phyloP scores from a whole-genome alignment of 2,329 filamentous ascomycete species.

The Teratosphaeria pseudoeucalypti region DNA sequence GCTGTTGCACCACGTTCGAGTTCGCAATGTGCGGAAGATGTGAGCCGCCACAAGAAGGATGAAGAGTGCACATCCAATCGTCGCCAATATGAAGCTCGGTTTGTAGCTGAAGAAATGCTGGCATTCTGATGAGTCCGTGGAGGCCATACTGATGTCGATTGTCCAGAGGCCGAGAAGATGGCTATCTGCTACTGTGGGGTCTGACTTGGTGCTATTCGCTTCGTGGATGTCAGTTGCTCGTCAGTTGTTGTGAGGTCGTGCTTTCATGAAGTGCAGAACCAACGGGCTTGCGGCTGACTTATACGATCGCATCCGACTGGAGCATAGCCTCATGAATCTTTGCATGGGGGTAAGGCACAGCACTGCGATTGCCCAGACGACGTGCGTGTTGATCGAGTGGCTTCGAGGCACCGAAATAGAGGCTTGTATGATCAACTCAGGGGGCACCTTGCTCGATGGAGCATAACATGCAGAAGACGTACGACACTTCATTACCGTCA shows the following conservation, averaged over 20 bases:
- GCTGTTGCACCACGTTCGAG: background rate
- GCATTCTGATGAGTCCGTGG: background rate
- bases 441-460: background rate
- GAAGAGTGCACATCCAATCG: background rate
- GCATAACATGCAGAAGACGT: background rate
- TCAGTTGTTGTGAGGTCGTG: background rate
- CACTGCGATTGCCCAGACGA: background rate
- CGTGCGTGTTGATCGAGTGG: background rate
- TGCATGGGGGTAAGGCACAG: background rate
- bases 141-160: background rate
- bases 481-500: background rate
- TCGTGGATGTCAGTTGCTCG: background rate
- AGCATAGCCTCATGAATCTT: background rate
- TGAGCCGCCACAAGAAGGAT: background rate
- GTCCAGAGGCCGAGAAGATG: background rate
- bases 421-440: background rate
- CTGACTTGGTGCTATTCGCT: background rate
- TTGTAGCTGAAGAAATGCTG: background rate
- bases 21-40: background rate
- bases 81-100: background rate
- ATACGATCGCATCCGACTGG: background rate
- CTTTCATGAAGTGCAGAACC: background rate
- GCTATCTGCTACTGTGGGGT: background rate
- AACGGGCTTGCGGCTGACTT: background rate
- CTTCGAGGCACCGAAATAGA: background rate